Percentiles rank a stretch among this genome's conserved stretches.
Evolutionary conservation across 768 basidiomycete genomes (phyloP).

Genomic region (Lepiota brunneoincarnata): DNA sequence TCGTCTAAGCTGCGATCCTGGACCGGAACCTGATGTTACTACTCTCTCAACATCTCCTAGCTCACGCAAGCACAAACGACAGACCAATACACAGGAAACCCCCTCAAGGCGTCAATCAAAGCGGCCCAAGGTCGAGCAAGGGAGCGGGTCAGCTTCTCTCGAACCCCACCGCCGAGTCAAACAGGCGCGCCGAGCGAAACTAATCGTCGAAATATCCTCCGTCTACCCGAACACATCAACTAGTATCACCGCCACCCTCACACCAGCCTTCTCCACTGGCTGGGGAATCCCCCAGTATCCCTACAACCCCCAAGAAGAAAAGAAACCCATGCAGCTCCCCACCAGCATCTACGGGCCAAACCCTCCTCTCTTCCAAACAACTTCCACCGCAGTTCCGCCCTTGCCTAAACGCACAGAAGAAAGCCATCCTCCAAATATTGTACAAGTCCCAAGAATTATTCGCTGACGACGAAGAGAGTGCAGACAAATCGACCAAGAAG

Average conservation of each 20-base stretch:
- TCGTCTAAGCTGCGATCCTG: not conserved
- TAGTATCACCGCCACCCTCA: not conserved
- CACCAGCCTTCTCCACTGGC: not conserved
- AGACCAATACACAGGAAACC: not conserved
- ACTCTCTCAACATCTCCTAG: not conserved
- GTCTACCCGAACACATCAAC: not conserved
- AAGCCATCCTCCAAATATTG: conserved; percentile 47
- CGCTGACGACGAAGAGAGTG: conserved; percentile 29
- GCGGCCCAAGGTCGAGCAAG: not conserved
- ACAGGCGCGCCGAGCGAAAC: not conserved
- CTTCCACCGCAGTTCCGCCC: conserved; percentile 41
- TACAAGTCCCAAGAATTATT: conserved; percentile 19
- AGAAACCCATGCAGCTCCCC: not conserved
- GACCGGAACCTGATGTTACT: not conserved
- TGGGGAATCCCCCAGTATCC: not conserved
- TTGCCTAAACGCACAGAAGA: conserved; percentile 57
- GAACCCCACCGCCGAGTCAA: not conserved
- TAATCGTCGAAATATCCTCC: conserved; percentile 9
- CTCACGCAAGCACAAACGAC: not conserved
- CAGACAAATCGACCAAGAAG: conserved; percentile 49
- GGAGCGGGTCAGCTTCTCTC: not conserved
- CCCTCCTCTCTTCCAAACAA: conserved; percentile 13
- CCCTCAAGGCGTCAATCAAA: not conserved
- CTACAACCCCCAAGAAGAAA: not conserved
- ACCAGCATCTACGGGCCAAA: not conserved